Percentiles rank a stretch among this genome's conserved stretches.
These are phyloP conservation scores for Jamesozyma spencerorum DNA, from an alignment of 805 yeast species.

Conservation along the genomic window DNA sequence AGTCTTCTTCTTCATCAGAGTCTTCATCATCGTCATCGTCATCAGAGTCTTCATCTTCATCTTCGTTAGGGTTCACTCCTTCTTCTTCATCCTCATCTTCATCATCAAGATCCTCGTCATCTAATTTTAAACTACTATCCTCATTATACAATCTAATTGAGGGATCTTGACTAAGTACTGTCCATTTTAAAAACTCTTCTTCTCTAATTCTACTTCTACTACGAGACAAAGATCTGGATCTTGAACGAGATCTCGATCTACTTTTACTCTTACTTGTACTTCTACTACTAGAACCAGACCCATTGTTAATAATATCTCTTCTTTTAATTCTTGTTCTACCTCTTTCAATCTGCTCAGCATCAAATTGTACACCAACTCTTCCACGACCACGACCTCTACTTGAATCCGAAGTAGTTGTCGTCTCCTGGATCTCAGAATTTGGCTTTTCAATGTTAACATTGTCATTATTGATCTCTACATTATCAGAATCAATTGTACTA, in stretches of 20 bases:
- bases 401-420: not conserved
- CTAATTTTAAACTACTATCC: constrained; percentile 9
- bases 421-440: not conserved
- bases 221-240: constrained; percentile 27
- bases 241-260: constrained; percentile 2
- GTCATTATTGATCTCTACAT: too few relatives aligned
- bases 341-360: constrained; percentile 22
- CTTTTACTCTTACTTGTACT: constrained; percentile 3
- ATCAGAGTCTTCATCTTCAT: constrained; percentile 10
- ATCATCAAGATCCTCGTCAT: constrained; percentile 9
- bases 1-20: constrained; percentile 4
- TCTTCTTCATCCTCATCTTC: constrained; percentile 14
- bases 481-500: not conserved
- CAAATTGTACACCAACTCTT: constrained; percentile 19
- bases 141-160: constrained; percentile 44
- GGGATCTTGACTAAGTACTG: constrained; percentile 66
- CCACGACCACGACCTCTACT: not conserved
- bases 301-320: constrained; percentile 6
- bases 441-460: too few relatives aligned
- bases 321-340: constrained; percentile 25
- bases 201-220: constrained; percentile 21
- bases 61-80: constrained; percentile 8
- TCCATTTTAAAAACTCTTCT: constrained; percentile 45
- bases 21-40: constrained; percentile 7
- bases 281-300: constrained; percentile 3